A percentile compares a stretch with the other conserved stretches of the same genome.
These are phyloP conservation scores for Populus alba DNA, from an alignment of 345 rosid species.

Conservation along the genomic window DNA sequence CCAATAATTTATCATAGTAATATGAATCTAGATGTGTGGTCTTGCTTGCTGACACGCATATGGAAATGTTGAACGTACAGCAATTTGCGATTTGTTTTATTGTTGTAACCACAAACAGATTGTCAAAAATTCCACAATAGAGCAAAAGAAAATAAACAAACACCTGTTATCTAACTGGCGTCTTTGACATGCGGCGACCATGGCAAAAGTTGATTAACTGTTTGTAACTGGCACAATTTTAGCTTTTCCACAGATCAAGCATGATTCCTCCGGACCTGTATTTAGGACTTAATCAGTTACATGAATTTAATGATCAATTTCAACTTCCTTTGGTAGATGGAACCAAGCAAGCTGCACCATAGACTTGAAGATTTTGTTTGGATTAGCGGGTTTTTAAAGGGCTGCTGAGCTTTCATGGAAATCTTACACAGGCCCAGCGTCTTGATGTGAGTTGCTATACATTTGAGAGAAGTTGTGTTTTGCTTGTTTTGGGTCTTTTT, in stretches of 20 bases:
- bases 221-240: too few species aligned
- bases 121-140: too few species aligned
- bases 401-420: slow-evolving; percentile 99
- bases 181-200: too few species aligned
- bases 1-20: background rate
- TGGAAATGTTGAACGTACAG: background rate
- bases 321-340: slow-evolving; percentile 57
- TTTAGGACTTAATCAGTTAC: background rate
- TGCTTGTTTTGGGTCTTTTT: background rate
- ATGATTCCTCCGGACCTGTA: background rate
- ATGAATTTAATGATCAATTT: slow-evolving; percentile 8
- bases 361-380: slow-evolving; percentile 90
- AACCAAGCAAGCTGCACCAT: slow-evolving; percentile 94
- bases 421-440: slow-evolving; percentile 94
- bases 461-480: background rate
- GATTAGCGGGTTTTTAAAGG: slow-evolving; percentile 71
- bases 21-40: background rate
- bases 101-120: background rate
- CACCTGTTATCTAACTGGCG: too few species aligned
- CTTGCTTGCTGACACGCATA: background rate
- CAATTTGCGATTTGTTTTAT: background rate
- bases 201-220: too few species aligned
- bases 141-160: too few species aligned
- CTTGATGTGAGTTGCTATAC: slow-evolving; percentile 74
- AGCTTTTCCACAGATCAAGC: background rate